Conservation (phyloP, 345 rosid genomes). For the Reutealis trisperma region DNA sequence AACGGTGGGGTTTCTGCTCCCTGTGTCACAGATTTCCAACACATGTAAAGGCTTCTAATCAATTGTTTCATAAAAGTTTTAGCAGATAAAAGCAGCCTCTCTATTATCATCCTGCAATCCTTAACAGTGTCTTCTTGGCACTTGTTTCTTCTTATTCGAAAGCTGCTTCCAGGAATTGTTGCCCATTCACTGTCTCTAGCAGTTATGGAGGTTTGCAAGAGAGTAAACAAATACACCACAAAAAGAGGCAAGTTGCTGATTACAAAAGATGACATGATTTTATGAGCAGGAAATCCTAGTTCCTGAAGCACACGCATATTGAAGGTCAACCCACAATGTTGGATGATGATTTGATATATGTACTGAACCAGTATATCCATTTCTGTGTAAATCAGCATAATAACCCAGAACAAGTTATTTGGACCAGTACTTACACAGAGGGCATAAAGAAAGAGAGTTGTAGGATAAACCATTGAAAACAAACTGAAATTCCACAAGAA, state of each 20-base stretch:
- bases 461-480: conserved; percentile 45
- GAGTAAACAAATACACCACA: conserved; percentile 44
- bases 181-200: conserved; percentile 36
- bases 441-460: conserved; percentile 44
- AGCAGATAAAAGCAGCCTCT: conserved; percentile 9
- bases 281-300: conserved; percentile 45
- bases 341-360: conserved; percentile 47
- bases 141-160: conserved; percentile 19
- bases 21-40: conserved; percentile 42
- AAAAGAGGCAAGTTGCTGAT: conserved; percentile 42
- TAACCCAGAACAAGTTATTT: conserved; percentile 42
- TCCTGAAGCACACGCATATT: conserved; percentile 28
- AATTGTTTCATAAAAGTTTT: conserved; percentile 9
- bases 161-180: conserved; percentile 12
- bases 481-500: conserved; percentile 51
- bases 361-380: conserved; percentile 39
- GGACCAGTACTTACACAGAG: conserved; percentile 45
- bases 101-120: conserved; percentile 21
- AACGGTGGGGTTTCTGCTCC: conserved; percentile 50
- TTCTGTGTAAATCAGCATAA: conserved; percentile 47
- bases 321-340: conserved; percentile 35
- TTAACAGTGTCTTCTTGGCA: conserved; percentile 9
- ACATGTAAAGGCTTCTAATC: conserved; percentile 27
- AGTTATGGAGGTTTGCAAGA: conserved; percentile 40
- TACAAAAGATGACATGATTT: conserved; percentile 40